Percentiles rank a stretch among this genome's conserved stretches.
Evolutionary conservation across 495 filamentous ascomycete species (phyloP).

Genomic region (Neurospora tetrasperma): DNA sequence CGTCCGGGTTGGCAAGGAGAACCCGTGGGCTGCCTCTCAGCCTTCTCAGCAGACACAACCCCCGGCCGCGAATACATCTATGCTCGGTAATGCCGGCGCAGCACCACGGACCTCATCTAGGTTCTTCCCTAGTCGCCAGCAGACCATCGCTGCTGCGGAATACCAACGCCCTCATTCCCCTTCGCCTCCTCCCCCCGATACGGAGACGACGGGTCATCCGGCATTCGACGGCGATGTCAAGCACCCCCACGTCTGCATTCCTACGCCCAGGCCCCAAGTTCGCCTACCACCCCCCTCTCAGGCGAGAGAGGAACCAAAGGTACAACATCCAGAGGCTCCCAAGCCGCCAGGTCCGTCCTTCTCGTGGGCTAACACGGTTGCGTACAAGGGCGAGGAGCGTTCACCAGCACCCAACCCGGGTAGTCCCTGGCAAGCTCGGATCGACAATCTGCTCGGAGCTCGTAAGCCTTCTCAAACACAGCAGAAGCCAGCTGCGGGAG

Average conservation of each 20-base stretch:
- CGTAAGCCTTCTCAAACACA: slow-evolving; percentile 47
- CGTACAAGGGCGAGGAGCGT: slow-evolving; percentile 15
- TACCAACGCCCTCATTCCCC: slow-evolving; percentile 33
- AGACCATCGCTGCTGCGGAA: slow-evolving; percentile 7
- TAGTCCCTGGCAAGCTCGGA: slow-evolving; percentile 58
- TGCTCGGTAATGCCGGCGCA: neutral
- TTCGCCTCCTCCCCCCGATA: slow-evolving; percentile 68
- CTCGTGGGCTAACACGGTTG: slow-evolving; percentile 15
- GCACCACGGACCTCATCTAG: slow-evolving; percentile 20
- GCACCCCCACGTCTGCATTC: slow-evolving; percentile 59
- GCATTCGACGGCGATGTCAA: slow-evolving; percentile 55
- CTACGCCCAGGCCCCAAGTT: slow-evolving; percentile 57
- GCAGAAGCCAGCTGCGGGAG: slow-evolving; percentile 42
- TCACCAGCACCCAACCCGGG: slow-evolving; percentile 4
- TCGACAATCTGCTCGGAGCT: slow-evolving; percentile 55
- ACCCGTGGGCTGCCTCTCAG: slow-evolving; percentile 13
- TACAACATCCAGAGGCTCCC: slow-evolving; percentile 11
- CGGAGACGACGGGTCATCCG: slow-evolving; percentile 47
- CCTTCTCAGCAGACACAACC: slow-evolving; percentile 6
- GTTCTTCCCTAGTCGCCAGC: slow-evolving; percentile 50
- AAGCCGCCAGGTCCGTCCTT: slow-evolving; percentile 14
- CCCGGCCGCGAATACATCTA: neutral
- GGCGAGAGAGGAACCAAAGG: slow-evolving; percentile 10
- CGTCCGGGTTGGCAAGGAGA: slow-evolving; percentile 15
- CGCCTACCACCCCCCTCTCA: slow-evolving; percentile 50